Base-by-base conservation (phyloP, 306 rosid genomes). In the Lupinus albus region DNA sequence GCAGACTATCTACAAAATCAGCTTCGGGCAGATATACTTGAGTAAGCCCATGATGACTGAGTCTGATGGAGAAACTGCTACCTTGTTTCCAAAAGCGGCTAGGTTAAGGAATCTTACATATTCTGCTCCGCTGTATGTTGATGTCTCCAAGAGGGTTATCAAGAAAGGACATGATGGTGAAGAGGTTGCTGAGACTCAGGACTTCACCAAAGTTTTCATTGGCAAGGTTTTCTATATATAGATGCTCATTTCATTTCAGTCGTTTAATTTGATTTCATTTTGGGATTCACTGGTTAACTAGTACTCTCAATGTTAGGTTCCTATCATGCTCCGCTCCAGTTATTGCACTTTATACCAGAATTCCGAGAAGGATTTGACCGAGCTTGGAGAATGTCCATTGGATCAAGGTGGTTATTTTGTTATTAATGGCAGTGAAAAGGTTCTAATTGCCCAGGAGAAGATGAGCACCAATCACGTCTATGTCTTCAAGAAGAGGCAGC, bases 21-120 rank as follows among this genome's bases (percentile, higher is more conserved):
- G 86, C 79, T 93, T 93, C 35, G 98, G 98, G 38, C 97, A 93
- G 88, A 93, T 93, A 75, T 93, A 93, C 76, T 70, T 93, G 78
- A 89, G 97, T 85, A 89, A 89, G 79, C 98, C 98, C 1, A 93
- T 89, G 97, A 93, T 93, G 98, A 93, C 97, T 0, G 98, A 93
- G 72, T 89, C 97, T 16, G 97, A 93, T 47, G 98, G 98, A 64
- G 97, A 93, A 72, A 93, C 98, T 7, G 93, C 97, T 4, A 93
- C 97, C 64, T 79, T 93, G 71, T 93, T 89, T 84, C 98, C 98
- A 7, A 93, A 89, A 85, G 97, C 97, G 64, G 98, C 98, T 14
- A 85, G 98, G 84, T 67, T 93, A 81, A 85, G 98, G 70, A 93
- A 93, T 66, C 83, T 93, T 4, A 93, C 99, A 0, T 93, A 93